Percentiles rank a stretch among this genome's conserved stretches.
Conservation (phyloP, 2,329 filamentous ascomycete species). For the Colletotrichum incanum region DNA sequence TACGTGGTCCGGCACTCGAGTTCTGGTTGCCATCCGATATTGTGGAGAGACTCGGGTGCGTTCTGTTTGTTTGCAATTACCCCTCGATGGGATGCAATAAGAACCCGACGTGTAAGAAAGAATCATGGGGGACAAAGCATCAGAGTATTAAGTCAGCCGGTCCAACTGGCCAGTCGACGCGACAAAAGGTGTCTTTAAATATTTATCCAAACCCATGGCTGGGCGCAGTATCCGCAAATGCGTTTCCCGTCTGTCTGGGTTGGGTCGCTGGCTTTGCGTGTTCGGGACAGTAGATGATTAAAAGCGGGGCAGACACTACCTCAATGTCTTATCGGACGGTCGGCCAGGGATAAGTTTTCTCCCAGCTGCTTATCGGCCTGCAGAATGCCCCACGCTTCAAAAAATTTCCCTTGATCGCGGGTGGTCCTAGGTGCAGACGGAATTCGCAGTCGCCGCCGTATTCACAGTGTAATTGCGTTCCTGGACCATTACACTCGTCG, state of each 20-base stretch:
- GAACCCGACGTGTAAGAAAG: no score
- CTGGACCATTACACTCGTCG: slow-evolving; percentile 15
- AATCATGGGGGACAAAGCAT: not conserved
- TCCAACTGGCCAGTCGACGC: not conserved
- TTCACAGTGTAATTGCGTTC: not conserved
- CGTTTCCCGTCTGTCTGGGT: not conserved
- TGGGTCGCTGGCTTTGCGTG: not conserved
- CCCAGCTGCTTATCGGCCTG: slow-evolving; percentile 38
- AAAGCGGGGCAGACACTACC: not conserved
- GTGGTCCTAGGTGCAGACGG: not conserved
- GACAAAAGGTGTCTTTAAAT: not conserved
- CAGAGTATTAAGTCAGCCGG: not conserved
- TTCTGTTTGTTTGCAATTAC: slow-evolving; percentile 8
- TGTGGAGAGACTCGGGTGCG: slow-evolving; percentile 18
- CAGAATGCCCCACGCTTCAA: slow-evolving; percentile 37
- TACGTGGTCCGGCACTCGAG: slow-evolving; percentile 20
- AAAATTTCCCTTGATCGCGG: slow-evolving; percentile 39
- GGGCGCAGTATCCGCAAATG: slow-evolving; percentile 10
- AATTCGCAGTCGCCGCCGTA: not conserved
- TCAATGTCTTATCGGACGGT: slow-evolving; percentile 35
- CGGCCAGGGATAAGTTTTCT: slow-evolving; percentile 43
- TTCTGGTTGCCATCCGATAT: slow-evolving; percentile 28
- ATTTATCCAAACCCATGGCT: slow-evolving; percentile 19
- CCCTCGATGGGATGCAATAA: not conserved
- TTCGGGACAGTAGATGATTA: not conserved